phyloP scores from a whole-genome alignment of 2,329 filamentous ascomycete genomes.

The Grosmannia penicillata region DNA sequence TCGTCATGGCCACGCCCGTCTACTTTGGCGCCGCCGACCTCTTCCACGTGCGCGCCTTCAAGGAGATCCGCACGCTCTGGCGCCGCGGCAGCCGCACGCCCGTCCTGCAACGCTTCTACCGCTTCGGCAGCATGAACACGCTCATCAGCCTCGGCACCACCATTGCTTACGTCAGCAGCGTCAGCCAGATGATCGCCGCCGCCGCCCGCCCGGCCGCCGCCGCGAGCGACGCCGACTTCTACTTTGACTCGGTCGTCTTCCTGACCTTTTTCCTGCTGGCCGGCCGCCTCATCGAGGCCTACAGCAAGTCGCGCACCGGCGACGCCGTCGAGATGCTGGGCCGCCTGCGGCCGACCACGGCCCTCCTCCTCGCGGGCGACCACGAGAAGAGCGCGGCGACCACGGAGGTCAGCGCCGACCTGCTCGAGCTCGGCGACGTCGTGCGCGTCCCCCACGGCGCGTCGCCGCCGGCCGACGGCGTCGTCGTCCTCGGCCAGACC shows the following conservation, averaged over 20 bases:
- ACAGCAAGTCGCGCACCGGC: conserved; percentile 82
- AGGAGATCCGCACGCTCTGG: conserved; percentile 69
- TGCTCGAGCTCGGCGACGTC: conserved; percentile 59
- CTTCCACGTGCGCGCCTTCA: conserved; percentile 66
- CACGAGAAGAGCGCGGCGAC: background rate
- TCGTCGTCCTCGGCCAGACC: conserved; percentile 45
- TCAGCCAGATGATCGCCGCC: conserved; percentile 58
- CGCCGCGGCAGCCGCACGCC: conserved; percentile 58
- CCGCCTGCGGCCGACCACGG: conserved; percentile 63
- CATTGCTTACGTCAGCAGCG: conserved; percentile 73
- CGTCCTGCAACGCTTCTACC: conserved; percentile 61
- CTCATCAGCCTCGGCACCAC: conserved; percentile 78
- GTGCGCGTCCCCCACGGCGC: conserved; percentile 65
- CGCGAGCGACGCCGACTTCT: conserved; percentile 42
- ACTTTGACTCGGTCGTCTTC: conserved; percentile 90
- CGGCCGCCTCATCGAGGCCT: conserved; percentile 66
- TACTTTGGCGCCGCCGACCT: conserved; percentile 78
- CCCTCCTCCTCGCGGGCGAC: conserved; percentile 50
- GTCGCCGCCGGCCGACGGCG: conserved; percentile 74
- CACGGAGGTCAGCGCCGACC: conserved; percentile 40
- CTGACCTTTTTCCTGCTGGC: conserved; percentile 73
- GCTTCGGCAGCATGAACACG: conserved; percentile 96
- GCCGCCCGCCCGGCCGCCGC: conserved; percentile 26
- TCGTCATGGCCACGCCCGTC: conserved; percentile 69
- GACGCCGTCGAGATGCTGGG: conserved; percentile 69